phyloP scores from a whole-genome alignment of 2,329 filamentous ascomycete genomes.

The Fusarium fujikuroi region DNA sequence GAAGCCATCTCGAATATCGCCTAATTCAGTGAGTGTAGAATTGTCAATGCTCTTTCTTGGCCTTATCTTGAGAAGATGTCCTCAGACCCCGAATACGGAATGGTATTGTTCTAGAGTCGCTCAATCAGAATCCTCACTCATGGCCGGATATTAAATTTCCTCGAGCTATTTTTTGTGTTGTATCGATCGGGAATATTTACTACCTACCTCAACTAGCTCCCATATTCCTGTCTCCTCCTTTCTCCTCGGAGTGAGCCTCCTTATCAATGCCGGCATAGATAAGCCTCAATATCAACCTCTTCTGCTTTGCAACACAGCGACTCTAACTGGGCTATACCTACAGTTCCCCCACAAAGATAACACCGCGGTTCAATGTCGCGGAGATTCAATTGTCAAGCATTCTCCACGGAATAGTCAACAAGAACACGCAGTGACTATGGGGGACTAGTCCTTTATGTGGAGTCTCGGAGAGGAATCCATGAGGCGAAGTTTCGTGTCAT shows the following conservation, averaged over 20 bases:
- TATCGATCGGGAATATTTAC: slow-evolving; percentile 14
- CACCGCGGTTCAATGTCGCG: not conserved
- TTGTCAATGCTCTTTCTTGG: not conserved
- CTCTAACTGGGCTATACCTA: slow-evolving; percentile 17
- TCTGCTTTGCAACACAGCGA: slow-evolving; percentile 16
- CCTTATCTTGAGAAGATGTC: not conserved
- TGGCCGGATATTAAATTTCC: not conserved
- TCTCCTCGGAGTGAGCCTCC: slow-evolving; percentile 34
- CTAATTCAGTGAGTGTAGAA: not conserved
- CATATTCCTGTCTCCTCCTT: slow-evolving; percentile 14
- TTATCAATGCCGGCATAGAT: slow-evolving; percentile 31
- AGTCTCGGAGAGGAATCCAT: not conserved
- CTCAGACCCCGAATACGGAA: not conserved
- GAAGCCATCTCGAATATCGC: slow-evolving; percentile 6
- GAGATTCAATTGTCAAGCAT: slow-evolving; percentile 5
- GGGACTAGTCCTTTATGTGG: not conserved
- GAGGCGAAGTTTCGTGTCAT: not conserved
- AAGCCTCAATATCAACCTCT: slow-evolving; percentile 22
- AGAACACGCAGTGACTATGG: not conserved
- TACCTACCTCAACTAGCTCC: not conserved
- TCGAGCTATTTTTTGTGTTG: slow-evolving; percentile 15
- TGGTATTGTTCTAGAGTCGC: not conserved
- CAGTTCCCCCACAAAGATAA: slow-evolving; percentile 28
- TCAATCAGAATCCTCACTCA: not conserved
- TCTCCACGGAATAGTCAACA: slow-evolving; percentile 8